Base-by-base conservation (phyloP, 257 asterid genomes). In the Parsonsia alboflavescens region DNA sequence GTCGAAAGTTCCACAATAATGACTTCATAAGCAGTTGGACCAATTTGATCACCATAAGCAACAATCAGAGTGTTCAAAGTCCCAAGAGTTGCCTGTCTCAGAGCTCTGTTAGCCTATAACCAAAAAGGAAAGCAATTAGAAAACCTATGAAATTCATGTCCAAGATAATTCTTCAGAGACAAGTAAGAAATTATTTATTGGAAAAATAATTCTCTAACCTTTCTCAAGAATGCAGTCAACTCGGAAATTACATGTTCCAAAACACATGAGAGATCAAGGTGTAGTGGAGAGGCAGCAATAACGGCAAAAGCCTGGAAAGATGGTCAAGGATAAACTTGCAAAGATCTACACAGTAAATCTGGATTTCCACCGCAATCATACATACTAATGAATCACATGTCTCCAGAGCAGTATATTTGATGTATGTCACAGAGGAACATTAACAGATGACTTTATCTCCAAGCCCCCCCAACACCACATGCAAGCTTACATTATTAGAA, bases 31-130 rank as follows among this genome's bases (percentile, higher is more conserved):
- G 97, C 94, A 85, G 96, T 84, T 52, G 99, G 76, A 79, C 91
- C 96, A 76, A 95, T 90, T 89, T 88, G 84, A 84, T 95, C 96
- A 46, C 99, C 96, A 68, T 95, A 95, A 67, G 96, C 98, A 17
- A 93, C 96, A 53, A 92, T 91, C 80, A 95, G 84, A 42, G 96
- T 90, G 88, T 90, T 92, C 72, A 95, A 86, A 19, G 99, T 92
- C 77, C 98, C 99, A 39, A 95, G 89, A 63, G 98, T 95, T 53
- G 98, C 96, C 78, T 92, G 99, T 81, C 98, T 87, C 65, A 95
- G 80, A 8, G 98, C 96, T 77, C 98, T 96, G 80, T 95, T 95
- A 76, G 99, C 98, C 99, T 95, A 82, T 80, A 61, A 66, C 84
- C 79, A 73, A 59, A 84, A 66, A 12, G 53, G 48, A 77, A 78